A percentile compares a stretch with the other conserved stretches of the same genome.
Evolutionary conservation across 805 yeast genomes (phyloP).

Genomic region (Candida cerambycidarum): DNA sequence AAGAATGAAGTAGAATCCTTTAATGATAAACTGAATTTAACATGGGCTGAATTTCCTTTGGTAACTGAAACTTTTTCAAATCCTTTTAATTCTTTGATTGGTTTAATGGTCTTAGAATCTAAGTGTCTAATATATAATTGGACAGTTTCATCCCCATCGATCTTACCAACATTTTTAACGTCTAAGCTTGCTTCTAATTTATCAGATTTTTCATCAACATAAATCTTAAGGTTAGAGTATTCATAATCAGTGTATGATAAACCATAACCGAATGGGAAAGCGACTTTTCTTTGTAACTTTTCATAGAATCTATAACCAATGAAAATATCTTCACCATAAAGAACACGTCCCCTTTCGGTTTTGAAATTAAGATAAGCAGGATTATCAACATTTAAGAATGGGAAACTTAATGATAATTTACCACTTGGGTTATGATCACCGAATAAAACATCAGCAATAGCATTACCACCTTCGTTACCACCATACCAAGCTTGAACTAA

Average conservation of each 20-base stretch:
- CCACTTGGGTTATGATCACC: slow-evolving; percentile 63
- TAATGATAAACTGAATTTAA: slow-evolving; percentile 36
- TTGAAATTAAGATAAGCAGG: slow-evolving; percentile 32
- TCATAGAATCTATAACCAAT: slow-evolving; percentile 66
- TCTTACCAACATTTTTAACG: slow-evolving; percentile 49
- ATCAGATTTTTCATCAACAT: slow-evolving; percentile 22
- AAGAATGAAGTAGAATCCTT: slow-evolving; percentile 55
- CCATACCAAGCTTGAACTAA: slow-evolving; percentile 37
- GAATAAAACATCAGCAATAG: slow-evolving; percentile 58
- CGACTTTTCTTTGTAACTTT: slow-evolving; percentile 45
- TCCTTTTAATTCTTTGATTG: slow-evolving; percentile 62
- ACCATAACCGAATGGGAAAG: slow-evolving; percentile 65
- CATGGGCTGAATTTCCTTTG: slow-evolving; percentile 44
- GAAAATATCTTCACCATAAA: slow-evolving; percentile 60
- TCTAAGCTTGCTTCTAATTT: slow-evolving; percentile 33
- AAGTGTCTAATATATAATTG: slow-evolving; percentile 50
- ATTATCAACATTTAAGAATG: slow-evolving; percentile 25
- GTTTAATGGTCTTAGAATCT: slow-evolving; percentile 44
- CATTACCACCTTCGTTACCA: slow-evolving; percentile 58
- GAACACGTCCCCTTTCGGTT: slow-evolving; percentile 31
- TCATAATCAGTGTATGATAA: slow-evolving; percentile 56
- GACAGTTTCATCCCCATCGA: slow-evolving; percentile 53
- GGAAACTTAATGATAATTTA: slow-evolving; percentile 25
- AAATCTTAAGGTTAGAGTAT: slow-evolving; percentile 36
- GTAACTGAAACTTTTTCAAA: slow-evolving; percentile 50